Percentiles rank a stretch among this genome's conserved stretches.
Conservation (phyloP, 176 grass and related monocot genomes). For the Triticum turgidum region DNA sequence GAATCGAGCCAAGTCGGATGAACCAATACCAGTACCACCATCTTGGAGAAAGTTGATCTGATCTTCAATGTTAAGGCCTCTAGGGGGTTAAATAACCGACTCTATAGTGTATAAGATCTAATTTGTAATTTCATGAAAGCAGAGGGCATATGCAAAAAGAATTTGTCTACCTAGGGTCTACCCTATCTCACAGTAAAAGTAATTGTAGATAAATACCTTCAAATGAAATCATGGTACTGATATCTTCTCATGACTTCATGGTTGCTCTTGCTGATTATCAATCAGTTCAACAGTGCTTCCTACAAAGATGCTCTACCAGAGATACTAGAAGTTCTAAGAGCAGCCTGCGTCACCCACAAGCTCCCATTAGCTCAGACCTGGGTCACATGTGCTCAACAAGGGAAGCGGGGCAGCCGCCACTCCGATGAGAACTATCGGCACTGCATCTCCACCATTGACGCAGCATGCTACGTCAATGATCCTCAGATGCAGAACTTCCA, state of each 20-base stretch:
- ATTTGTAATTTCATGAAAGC: not conserved
- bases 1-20: not conserved
- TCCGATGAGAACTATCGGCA: conserved; percentile 76
- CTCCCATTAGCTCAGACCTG: conserved; percentile 95
- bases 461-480: conserved; percentile 72
- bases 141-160: not conserved
- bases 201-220: conserved; percentile 19
- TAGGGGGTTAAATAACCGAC: not conserved
- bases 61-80: not conserved
- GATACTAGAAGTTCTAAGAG: conserved; percentile 75
- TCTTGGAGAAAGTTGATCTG: not conserved
- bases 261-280: conserved; percentile 32
- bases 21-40: not conserved
- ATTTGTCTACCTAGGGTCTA: not conserved
- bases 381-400: conserved; percentile 82
- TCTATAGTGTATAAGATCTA: not conserved
- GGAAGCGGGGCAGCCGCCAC: conserved; percentile 80
- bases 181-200: not conserved
- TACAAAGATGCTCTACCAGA: conserved; percentile 87
- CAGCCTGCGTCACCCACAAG: conserved; percentile 66
- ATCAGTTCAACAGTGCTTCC: conserved; percentile 66
- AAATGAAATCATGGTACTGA: conserved; percentile 22
- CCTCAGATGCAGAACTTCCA: conserved; percentile 62
- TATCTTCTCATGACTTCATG: conserved; percentile 40
- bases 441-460: conserved; percentile 78